Base-by-base conservation (phyloP, 306 rosid species). In the Cucurbita maxima region DNA sequence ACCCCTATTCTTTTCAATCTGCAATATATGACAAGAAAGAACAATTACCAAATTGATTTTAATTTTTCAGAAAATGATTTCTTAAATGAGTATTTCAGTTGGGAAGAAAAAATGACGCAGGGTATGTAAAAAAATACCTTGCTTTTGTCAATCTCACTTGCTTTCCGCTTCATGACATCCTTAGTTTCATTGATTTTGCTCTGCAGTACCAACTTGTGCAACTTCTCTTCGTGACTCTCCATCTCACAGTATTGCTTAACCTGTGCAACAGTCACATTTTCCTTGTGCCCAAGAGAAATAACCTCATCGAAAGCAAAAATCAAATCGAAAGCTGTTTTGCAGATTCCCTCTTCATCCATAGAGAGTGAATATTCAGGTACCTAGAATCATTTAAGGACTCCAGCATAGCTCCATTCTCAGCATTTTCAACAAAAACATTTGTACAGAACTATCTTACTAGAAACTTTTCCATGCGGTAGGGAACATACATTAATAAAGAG, bases 171-270 rank as follows among this genome's bases (percentile, higher is more conserved):
- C 98, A 94, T 94, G 68, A 81, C 83, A 84, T 94, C 98, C 91
- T 91, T 90, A 67, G 98, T 94, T 73, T 94, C 97, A 75, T 94
- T 89, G 66, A 94, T 89, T 87, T 94, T 91, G 88, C 95, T 94
- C 83, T 89, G 92, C 96, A 83, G 45, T 53, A 94, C 96, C 75
- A 90, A 84, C 83, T 89, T 94, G 86, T 90, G 96, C 86, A 94
- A 78, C 85, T 91, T 94, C 92, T 94, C 99, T 83, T 94, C 99
- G 59, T 89, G 96, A 85, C 97, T 91, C 88, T 94, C 99, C 99
- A 94, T 94, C 84, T 94, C 99, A 83, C 99, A 91, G 81, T 94
- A 94, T 78, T 94, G 99, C 81, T 89, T 94, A 71, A 94, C 99
- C 82, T 94, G 99, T 20, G 99, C 91, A 81, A 91, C 96, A 40